Percentiles rank a stretch among this genome's conserved stretches.
phyloP scores from a whole-genome alignment of 352 stramenopile species.

The Phytophthora citricola region DNA sequence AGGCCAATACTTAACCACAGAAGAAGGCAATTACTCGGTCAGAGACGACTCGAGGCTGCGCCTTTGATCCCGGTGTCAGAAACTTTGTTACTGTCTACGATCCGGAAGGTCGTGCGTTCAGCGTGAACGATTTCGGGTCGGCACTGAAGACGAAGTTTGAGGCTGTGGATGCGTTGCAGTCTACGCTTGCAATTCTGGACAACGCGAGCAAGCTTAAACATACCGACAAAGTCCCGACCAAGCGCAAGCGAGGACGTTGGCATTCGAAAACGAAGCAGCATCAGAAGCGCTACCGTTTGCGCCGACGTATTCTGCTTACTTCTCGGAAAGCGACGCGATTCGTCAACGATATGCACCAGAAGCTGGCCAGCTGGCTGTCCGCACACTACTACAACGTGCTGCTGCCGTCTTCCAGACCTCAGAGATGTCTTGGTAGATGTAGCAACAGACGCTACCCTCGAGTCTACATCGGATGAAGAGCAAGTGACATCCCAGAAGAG shows the following conservation, averaged over 20 bases:
- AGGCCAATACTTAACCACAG: no score
- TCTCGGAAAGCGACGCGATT: neutral
- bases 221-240: neutral
- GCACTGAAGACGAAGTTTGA: no score
- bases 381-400: slow-evolving; percentile 19
- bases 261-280: neutral
- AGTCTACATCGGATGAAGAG: neutral
- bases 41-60: no score
- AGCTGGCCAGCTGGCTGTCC: neutral
- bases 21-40: no score
- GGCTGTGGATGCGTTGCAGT: no score
- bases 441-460: slow-evolving; percentile 7
- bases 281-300: slow-evolving; percentile 14
- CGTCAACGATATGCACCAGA: slow-evolving; percentile 20
- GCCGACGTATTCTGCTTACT: slow-evolving; percentile 1
- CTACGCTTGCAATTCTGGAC: no score
- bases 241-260: neutral
- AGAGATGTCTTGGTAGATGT: slow-evolving; percentile 7
- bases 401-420: slow-evolving; percentile 25
- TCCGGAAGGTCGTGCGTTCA: no score
- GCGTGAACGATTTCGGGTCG: no score
- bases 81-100: no score
- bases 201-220: slow-evolving; percentile 1
- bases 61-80: no score
- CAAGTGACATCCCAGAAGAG: neutral